Percentiles rank a stretch among this genome's conserved stretches.
phyloP scores from a whole-genome alignment of 192 early-diverging fungal species.

The Coemansia sp. region DNA sequence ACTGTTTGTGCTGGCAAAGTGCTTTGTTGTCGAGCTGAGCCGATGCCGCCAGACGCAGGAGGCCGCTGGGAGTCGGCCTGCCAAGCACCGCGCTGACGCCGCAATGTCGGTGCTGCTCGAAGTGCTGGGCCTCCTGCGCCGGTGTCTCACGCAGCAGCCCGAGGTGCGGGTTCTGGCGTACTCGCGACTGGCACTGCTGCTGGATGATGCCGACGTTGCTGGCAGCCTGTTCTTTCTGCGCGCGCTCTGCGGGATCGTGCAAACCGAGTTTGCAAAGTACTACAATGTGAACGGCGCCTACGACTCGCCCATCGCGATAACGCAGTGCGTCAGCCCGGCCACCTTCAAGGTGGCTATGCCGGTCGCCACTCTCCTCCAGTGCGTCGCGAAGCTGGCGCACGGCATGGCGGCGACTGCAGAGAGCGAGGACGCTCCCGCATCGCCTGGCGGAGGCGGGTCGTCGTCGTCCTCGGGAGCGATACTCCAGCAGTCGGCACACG shows the following conservation, averaged over 20 bases:
- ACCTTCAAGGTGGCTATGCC: slow-evolving; percentile 32
- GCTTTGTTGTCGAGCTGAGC: slow-evolving; percentile 21
- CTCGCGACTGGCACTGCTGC: slow-evolving; percentile 55
- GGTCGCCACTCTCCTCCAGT: slow-evolving; percentile 28
- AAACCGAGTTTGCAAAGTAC: slow-evolving; percentile 52
- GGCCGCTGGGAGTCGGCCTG: neutral
- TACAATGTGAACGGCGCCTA: slow-evolving; percentile 28
- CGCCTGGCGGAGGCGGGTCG: neutral
- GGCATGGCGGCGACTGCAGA: neutral
- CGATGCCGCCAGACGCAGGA: slow-evolving; percentile 4
- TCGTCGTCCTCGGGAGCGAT: neutral
- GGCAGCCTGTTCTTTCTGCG: slow-evolving; percentile 14
- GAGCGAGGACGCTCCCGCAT: neutral
- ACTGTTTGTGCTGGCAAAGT: slow-evolving; percentile 57
- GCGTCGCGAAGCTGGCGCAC: slow-evolving; percentile 26
- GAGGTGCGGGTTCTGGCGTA: slow-evolving; percentile 63
- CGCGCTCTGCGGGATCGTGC: slow-evolving; percentile 28
- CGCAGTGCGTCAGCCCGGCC: slow-evolving; percentile 27
- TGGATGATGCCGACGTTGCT: slow-evolving; percentile 29
- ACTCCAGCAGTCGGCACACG: neutral
- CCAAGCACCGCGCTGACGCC: slow-evolving; percentile 11
- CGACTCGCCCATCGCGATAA: slow-evolving; percentile 26
- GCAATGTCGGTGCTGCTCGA: slow-evolving; percentile 31
- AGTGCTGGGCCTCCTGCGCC: slow-evolving; percentile 60
- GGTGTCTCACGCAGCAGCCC: slow-evolving; percentile 69